Conservation (phyloP, 305 asterid genomes). For the Rubia tinctorum region DNA sequence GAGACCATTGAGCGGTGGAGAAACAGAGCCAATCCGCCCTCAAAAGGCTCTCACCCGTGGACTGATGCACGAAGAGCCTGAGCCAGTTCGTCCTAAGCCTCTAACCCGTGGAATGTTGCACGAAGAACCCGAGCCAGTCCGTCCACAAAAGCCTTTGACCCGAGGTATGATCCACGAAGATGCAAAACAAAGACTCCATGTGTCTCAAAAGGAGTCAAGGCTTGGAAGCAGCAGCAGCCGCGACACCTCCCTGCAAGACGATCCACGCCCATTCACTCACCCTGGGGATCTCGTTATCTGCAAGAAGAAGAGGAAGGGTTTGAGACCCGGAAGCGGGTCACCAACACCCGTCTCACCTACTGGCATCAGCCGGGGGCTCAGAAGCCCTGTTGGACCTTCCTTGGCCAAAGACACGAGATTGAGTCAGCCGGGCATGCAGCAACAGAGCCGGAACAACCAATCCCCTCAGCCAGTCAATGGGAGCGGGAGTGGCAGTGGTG, state of each 20-base stretch:
- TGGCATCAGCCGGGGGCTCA: conserved; percentile 47
- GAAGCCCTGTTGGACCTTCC: conserved; percentile 52
- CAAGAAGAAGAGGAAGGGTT: conserved; percentile 84
- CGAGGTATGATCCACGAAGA: conserved; percentile 59
- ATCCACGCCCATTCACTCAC: conserved; percentile 60
- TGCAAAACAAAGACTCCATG: conserved; percentile 32
- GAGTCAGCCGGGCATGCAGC: conserved; percentile 44
- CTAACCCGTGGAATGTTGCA: conserved; percentile 48
- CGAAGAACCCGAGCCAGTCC: conserved; percentile 51
- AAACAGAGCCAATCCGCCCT: conserved; percentile 40
- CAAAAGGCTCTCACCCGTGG: conserved; percentile 63
- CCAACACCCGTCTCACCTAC: conserved; percentile 72
- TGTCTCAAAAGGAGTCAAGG: conserved; percentile 51
- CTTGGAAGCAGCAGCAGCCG: conserved; percentile 47
- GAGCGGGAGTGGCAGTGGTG: conserved; percentile 48
- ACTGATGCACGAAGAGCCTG: conserved; percentile 49
- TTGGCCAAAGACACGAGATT: conserved; percentile 41
- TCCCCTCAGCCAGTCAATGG: conserved; percentile 66
- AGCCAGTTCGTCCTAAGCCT: conserved; percentile 53
- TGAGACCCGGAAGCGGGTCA: conserved; percentile 49
- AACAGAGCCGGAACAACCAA: conserved; percentile 55
- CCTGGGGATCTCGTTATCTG: conserved; percentile 92
- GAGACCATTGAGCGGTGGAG: conserved; percentile 44
- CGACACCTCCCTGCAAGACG: conserved; percentile 48
- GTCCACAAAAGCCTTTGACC: conserved; percentile 56